Conservation (phyloP, 177 flowering plant species). For the Vitis hybrid region DNA sequence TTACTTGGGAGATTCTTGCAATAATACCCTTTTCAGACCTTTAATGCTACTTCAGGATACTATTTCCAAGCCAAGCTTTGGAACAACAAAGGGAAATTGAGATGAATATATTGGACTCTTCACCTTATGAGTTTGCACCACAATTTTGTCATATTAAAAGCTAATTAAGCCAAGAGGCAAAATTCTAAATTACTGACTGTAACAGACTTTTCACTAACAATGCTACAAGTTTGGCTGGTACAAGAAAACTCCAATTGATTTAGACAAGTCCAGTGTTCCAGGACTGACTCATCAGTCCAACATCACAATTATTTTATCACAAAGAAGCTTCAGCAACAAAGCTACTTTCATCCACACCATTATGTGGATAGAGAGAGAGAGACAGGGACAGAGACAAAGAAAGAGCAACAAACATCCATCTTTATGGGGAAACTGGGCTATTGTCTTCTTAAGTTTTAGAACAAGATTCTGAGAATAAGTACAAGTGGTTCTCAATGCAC, state of each 20-base stretch:
- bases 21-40: not conserved
- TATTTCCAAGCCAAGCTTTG: not conserved
- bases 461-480: slow-evolving; percentile 30
- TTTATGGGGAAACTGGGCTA: slow-evolving; percentile 5
- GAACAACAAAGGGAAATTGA: not conserved
- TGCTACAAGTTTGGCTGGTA: slow-evolving; percentile 2
- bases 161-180: not conserved
- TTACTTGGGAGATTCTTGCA: not conserved
- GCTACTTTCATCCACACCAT: slow-evolving; percentile 17
- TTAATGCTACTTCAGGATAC: not conserved
- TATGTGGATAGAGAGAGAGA: slow-evolving; percentile 1
- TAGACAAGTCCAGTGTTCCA: slow-evolving; percentile 15
- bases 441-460: not conserved
- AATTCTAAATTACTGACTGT: no score
- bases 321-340: slow-evolving; percentile 21
- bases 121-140: not conserved
- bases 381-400: not conserved
- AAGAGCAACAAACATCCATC: not conserved
- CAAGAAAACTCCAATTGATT: slow-evolving; percentile 8
- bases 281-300: slow-evolving; percentile 43
- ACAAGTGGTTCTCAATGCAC: slow-evolving; percentile 48
- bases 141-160: not conserved
- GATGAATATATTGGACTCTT: not conserved
- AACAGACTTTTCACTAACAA: no score
- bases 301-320: slow-evolving; percentile 35